Base-by-base conservation (phyloP, 2,329 filamentous ascomycete genomes). In the Colletotrichum tropicicola region DNA sequence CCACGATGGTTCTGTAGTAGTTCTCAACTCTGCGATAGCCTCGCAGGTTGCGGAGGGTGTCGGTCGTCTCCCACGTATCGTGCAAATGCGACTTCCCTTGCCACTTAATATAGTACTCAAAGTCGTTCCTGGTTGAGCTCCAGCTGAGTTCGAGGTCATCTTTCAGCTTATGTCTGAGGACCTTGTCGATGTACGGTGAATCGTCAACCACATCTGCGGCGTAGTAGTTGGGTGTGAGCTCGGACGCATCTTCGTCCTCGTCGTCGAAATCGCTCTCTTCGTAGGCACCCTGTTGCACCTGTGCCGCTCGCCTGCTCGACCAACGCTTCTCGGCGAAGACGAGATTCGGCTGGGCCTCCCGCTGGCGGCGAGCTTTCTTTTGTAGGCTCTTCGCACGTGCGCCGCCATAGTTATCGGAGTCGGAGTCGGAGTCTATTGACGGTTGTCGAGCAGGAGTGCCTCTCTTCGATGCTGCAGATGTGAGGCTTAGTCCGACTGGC, bases 71-170 rank as follows among this genome's bases (percentile, higher is more conserved):
- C 95, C 96, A 99, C 0, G 94, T 97, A 60, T 97, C 92, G 80
- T 99, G 96, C 71, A 97, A 90, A 75, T 99, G 94, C 10, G 96
- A 97, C 78, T 94, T 93, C 70, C 91, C 93, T 78, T 98, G 93
- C 96, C 97, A 99, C 81, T 99, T 99, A 78, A 99, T 94, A 78
- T 91, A 87, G 71, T 85, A 99, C 73, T 98, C 93, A 71, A 96
- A 98, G 74, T 98, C 92, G 56, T 94, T 88, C 70, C 86, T 84
- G 23, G 78, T 83, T 2, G 84, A 75, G 49, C 92, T 89, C 59
- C 82, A 81, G 13, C 84, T 79, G 61, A 88, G 77, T 67, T 87
- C 87, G 48, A 86, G 79, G 15, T 86, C 92, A 32, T 93, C 91
- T 75, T 89, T 92, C 37, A 92, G 82, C 51, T 92, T 89, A 77